Evolutionary conservation across 148 eudicot genomes (phyloP).

Genomic region (Suaeda aralocaspica): DNA sequence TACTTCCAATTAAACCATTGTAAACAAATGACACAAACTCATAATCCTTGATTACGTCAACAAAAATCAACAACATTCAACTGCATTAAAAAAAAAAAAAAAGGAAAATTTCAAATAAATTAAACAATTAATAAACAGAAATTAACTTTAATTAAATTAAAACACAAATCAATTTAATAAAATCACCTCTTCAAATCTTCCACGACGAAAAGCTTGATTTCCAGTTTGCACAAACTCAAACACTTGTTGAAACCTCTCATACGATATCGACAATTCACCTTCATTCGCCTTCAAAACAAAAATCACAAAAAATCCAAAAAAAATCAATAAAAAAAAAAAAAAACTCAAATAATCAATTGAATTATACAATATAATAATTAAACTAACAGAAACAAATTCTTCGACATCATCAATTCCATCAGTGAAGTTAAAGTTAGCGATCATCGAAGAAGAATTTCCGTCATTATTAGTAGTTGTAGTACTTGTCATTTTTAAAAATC

Average conservation of each 20-base stretch:
- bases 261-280: slow-evolving; percentile 48
- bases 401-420: slow-evolving; percentile 74
- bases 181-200: slow-evolving; percentile 56
- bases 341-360: not conserved
- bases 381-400: slow-evolving; percentile 61
- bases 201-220: slow-evolving; percentile 61
- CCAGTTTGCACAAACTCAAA: slow-evolving; percentile 59
- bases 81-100: too few species aligned
- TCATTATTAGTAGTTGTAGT: not conserved
- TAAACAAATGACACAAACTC: not conserved
- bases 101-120: not conserved
- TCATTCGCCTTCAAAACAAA: slow-evolving; percentile 39
- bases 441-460: slow-evolving; percentile 22
- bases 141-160: not conserved
- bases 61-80: not conserved
- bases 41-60: not conserved
- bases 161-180: too few species aligned
- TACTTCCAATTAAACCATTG: not conserved
- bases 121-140: not conserved
- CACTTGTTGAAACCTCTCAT: slow-evolving; percentile 51
- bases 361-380: slow-evolving; percentile 5
- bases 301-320: not conserved
- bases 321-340: not conserved
- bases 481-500: slow-evolving; percentile 29
- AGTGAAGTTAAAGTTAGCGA: slow-evolving; percentile 27